Evolutionary conservation across 176 grass and related monocot species (phyloP).

Genomic region (Paspalum vaginatum): DNA sequence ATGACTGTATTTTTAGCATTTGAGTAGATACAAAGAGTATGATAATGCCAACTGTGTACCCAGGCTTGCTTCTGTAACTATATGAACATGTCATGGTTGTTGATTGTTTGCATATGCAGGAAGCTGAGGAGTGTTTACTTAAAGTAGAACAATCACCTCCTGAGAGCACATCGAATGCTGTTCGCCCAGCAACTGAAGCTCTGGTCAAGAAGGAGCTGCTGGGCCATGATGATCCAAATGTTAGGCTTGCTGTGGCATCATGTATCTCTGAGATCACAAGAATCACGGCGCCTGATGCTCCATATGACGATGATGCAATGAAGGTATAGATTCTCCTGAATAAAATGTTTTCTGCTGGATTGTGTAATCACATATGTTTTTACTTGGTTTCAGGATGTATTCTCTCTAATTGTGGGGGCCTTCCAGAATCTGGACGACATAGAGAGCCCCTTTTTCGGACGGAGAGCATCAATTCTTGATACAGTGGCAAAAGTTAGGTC

Average conservation of each 20-base stretch:
- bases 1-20: slow-evolving; percentile 17
- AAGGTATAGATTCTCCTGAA: slow-evolving; percentile 50
- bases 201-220: slow-evolving; percentile 62
- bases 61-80: neutral
- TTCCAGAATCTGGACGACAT: slow-evolving; percentile 73
- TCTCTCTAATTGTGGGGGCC: slow-evolving; percentile 71
- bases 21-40: neutral
- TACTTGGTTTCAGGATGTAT: slow-evolving; percentile 63
- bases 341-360: slow-evolving; percentile 21
- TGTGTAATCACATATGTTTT: slow-evolving; percentile 15
- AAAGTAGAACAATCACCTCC: slow-evolving; percentile 77
- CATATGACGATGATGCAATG: slow-evolving; percentile 81
- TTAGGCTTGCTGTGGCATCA: slow-evolving; percentile 65
- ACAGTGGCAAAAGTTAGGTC: slow-evolving; percentile 88
- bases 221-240: slow-evolving; percentile 44
- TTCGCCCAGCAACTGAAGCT: slow-evolving; percentile 63
- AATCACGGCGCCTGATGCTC: slow-evolving; percentile 87
- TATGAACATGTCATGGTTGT: neutral
- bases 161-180: slow-evolving; percentile 46
- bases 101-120: slow-evolving; percentile 51
- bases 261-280: slow-evolving; percentile 93
- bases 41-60: slow-evolving; percentile 6
- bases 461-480: slow-evolving; percentile 81
- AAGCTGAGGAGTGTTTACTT: slow-evolving; percentile 56
- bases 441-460: slow-evolving; percentile 48